phyloP scores from a whole-genome alignment of 2,329 filamentous ascomycete genomes.

The Cercospora berteroae region DNA sequence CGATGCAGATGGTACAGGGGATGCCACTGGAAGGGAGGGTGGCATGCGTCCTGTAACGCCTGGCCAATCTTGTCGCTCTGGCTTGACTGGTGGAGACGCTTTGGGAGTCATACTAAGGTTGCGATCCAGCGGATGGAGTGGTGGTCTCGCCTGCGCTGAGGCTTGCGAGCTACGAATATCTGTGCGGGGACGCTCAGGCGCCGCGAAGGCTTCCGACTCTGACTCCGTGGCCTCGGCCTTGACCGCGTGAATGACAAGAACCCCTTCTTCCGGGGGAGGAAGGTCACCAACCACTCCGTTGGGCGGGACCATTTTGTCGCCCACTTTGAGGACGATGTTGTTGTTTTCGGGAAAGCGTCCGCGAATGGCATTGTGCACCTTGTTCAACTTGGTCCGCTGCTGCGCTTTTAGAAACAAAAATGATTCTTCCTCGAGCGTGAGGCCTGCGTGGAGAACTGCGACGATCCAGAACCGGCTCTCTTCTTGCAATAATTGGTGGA shows the following conservation, averaged over 20 bases:
- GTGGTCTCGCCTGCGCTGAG: conserved; percentile 10
- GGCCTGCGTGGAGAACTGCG: neutral
- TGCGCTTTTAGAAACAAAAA: neutral
- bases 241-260: neutral
- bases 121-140: conserved; percentile 22
- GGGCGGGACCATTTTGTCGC: neutral
- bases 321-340: neutral
- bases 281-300: neutral
- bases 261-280: neutral
- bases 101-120: conserved; percentile 7
- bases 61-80: neutral
- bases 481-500: neutral
- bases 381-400: neutral
- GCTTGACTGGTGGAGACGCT: neutral
- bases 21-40: neutral
- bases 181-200: neutral
- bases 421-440: neutral
- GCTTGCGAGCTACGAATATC: conserved; percentile 1
- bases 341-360: neutral
- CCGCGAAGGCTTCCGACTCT: neutral
- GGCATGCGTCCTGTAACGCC: neutral
- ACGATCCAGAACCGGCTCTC: neutral
- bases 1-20: neutral
- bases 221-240: neutral
- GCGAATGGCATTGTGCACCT: neutral